Evolutionary conservation across 495 filamentous ascomycete species (phyloP).

Genomic region (Neurospora sp.): DNA sequence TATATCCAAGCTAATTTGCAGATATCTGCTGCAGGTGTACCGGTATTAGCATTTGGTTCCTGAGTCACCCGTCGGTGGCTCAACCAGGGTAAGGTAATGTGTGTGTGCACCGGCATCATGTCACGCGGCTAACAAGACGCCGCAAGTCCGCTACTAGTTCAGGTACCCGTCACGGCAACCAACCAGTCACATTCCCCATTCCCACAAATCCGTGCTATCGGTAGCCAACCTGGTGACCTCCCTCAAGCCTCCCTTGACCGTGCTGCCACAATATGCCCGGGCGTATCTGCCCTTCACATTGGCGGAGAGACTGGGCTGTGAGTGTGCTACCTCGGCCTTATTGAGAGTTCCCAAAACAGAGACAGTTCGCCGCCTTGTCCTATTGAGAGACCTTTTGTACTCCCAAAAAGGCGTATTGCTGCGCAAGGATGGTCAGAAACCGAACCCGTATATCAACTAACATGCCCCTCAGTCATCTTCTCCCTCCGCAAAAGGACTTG

Average conservation of each 20-base stretch:
- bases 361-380: neutral
- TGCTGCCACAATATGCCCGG: neutral
- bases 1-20: neutral
- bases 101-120: neutral
- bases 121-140: neutral
- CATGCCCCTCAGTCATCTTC: neutral
- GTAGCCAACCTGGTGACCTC: neutral
- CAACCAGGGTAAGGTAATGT: neutral
- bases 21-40: neutral
- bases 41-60: neutral
- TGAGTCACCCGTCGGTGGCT: neutral
- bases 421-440: neutral
- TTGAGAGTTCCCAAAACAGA: neutral
- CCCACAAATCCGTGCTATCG: neutral
- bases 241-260: neutral
- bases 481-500: neutral
- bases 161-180: neutral
- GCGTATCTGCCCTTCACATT: neutral
- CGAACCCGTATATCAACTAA: neutral
- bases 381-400: neutral
- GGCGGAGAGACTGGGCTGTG: neutral
- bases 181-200: neutral
- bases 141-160: neutral
- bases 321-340: neutral
- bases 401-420: neutral